A percentile compares a stretch with the other conserved stretches of the same genome.
Conservation (phyloP, 2,329 filamentous ascomycete species). For the Coleophoma eucalyptorum region DNA sequence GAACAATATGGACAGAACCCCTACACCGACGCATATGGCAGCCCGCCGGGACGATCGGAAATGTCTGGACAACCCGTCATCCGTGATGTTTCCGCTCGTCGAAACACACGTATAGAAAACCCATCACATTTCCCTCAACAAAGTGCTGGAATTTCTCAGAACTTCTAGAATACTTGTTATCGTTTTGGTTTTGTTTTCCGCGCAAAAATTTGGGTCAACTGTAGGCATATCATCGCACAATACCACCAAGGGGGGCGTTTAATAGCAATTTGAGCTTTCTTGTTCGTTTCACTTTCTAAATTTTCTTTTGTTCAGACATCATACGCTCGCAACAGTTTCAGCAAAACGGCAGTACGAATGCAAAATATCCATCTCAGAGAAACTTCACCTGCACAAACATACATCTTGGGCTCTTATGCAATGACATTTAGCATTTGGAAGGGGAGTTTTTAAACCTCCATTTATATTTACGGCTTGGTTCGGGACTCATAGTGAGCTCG, state of each 20-base stretch:
- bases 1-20: slow-evolving; percentile 58
- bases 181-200: neutral
- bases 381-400: no score
- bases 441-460: no score
- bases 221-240: slow-evolving; percentile 2
- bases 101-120: slow-evolving; percentile 94
- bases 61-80: slow-evolving; percentile 71
- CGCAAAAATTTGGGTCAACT: neutral
- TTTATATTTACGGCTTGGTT: no score
- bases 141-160: slow-evolving; percentile 93
- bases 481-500: no score
- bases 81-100: slow-evolving; percentile 83
- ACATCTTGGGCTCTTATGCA: no score
- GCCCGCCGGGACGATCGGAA: slow-evolving; percentile 35
- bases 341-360: no score
- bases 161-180: slow-evolving; percentile 60
- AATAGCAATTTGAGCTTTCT: neutral
- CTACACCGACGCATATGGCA: slow-evolving; percentile 42
- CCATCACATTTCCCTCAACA: slow-evolving; percentile 86
- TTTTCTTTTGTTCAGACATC: neutral
- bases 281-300: neutral
- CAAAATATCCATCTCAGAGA: no score
- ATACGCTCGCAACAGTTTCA: no score
- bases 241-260: slow-evolving; percentile 1
- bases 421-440: no score